phyloP scores from a whole-genome alignment of 2,329 filamentous ascomycete species.

The Chaetoscypha palmicola region DNA sequence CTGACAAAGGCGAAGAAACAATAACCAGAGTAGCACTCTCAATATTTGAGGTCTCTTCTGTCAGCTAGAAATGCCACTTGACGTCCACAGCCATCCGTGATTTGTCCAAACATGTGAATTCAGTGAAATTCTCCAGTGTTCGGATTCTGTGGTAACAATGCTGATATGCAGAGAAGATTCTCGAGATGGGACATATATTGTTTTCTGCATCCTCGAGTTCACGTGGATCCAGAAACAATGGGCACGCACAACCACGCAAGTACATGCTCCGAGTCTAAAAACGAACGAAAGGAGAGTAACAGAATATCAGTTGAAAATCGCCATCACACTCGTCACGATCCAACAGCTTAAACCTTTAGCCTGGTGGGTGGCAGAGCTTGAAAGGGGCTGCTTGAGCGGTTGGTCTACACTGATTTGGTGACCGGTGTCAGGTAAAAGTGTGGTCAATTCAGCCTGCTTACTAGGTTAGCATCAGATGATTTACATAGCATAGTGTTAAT shows the following conservation, averaged over 20 bases:
- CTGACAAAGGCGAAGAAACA: too few species aligned
- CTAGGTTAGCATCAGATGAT: slow-evolving; percentile 1
- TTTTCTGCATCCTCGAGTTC: background rate
- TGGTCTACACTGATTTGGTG: slow-evolving; percentile 1
- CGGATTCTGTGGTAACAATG: background rate
- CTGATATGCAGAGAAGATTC: background rate
- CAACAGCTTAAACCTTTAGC: slow-evolving; percentile 5
- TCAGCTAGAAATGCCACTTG: too few species aligned
- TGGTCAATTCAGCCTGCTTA: slow-evolving; percentile 4
- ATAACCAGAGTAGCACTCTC: too few species aligned
- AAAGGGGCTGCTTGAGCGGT: background rate
- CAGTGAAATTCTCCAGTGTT: background rate
- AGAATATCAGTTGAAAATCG: background rate
- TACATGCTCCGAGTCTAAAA: slow-evolving; percentile 1
- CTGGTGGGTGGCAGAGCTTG: background rate
- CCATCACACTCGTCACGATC: background rate
- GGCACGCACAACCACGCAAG: background rate
- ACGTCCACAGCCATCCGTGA: too few species aligned
- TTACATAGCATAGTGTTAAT: background rate
- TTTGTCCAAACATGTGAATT: too few species aligned
- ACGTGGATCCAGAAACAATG: background rate
- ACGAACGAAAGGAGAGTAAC: background rate
- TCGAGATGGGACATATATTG: background rate
- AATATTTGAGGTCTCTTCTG: too few species aligned
- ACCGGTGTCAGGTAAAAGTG: slow-evolving; percentile 1